Evolutionary conservation across 192 early-diverging fungal genomes (phyloP).

Genomic region (Backusella parvicylindrica): DNA sequence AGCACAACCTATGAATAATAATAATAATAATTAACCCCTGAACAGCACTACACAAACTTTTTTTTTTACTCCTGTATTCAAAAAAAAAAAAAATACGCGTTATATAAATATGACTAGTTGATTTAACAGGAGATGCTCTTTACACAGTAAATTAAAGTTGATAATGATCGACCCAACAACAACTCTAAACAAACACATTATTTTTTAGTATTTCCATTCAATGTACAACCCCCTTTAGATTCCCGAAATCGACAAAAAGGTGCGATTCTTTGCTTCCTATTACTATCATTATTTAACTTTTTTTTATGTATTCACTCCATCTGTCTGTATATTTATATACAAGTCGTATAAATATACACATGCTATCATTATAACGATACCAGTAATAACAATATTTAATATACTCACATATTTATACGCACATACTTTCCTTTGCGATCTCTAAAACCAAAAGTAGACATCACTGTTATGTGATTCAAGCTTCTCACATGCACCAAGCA

Average conservation of each 20-base stretch:
- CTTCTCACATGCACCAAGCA: neutral
- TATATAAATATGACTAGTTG: neutral
- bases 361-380: neutral
- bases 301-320: neutral
- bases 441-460: neutral
- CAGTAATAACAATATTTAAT: neutral
- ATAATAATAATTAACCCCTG: constrained; percentile 4
- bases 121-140: neutral
- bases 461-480: neutral
- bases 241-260: neutral
- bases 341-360: neutral
- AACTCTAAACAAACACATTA: neutral
- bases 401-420: neutral
- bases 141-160: constrained; percentile 10
- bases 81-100: constrained; percentile 3
- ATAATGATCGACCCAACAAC: neutral
- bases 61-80: constrained; percentile 9
- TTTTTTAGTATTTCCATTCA: neutral
- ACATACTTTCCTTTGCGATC: neutral
- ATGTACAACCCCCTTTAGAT: neutral
- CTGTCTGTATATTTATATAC: neutral
- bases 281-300: neutral
- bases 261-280: neutral
- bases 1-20: neutral
- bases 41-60: neutral